Conservation (phyloP, 495 filamentous ascomycete species). For the Neurospora discreta region DNA sequence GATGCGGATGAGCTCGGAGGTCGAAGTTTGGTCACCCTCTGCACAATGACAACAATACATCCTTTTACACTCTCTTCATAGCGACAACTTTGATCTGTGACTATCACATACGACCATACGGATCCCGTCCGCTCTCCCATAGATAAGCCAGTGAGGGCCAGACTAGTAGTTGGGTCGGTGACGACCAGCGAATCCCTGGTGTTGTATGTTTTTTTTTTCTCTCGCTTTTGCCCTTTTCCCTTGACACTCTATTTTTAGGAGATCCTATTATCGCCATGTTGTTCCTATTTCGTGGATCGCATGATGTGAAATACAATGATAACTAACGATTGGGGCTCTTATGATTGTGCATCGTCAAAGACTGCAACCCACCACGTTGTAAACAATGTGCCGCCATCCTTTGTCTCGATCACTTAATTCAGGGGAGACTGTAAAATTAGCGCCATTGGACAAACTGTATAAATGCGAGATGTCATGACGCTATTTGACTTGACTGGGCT, state of each 20-base stretch:
- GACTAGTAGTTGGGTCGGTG: constrained; percentile 37
- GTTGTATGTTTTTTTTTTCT: constrained; percentile 27
- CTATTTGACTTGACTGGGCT: background rate
- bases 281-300: background rate
- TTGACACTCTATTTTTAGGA: background rate
- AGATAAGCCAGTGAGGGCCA: too few relatives aligned
- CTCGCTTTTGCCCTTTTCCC: background rate
- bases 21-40: background rate
- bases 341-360: background rate
- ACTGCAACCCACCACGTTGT: background rate
- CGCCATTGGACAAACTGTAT: background rate
- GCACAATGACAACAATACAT: background rate
- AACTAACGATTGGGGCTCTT: background rate
- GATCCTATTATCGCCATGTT: background rate
- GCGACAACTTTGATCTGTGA: too few relatives aligned
- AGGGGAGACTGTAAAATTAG: background rate
- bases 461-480: background rate
- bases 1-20: too few relatives aligned
- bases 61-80: rapidly evolving
- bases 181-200: constrained; percentile 31
- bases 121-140: constrained; percentile 43
- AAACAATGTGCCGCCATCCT: background rate
- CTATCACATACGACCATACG: constrained; percentile 4
- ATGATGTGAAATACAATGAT: background rate
- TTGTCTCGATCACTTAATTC: background rate